These are phyloP conservation scores for Skeletonema grethae DNA, from an alignment of 108 stramenopile genomes.

Conservation along the genomic window DNA sequence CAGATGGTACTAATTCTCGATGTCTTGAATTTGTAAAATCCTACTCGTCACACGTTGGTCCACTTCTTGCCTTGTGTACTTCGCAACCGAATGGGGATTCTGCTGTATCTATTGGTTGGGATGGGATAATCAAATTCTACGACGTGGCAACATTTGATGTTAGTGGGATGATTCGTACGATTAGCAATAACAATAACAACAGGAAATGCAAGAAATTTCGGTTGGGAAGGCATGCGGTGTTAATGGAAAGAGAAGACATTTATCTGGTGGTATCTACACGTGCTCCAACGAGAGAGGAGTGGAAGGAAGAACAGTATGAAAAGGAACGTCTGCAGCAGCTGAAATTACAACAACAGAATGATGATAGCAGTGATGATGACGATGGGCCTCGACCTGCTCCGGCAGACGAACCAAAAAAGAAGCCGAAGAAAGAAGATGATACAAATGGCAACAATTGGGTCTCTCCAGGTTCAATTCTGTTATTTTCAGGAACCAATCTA, in stretches of 20 bases:
- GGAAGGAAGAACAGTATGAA: slow-evolving; percentile 11
- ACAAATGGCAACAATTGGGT: slow-evolving; percentile 13
- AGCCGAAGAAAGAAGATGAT: slow-evolving; percentile 13
- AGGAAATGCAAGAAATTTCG: slow-evolving; percentile 1
- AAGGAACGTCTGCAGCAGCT: slow-evolving; percentile 3
- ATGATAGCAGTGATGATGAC: slow-evolving; percentile 16
- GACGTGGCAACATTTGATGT: slow-evolving; percentile 95
- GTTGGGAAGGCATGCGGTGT: slow-evolving; percentile 54
- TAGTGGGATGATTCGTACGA: slow-evolving; percentile 71
- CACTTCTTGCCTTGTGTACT: slow-evolving; percentile 63
- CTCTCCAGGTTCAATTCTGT: slow-evolving; percentile 44
- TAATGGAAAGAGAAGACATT: slow-evolving; percentile 46
- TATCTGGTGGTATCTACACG: slow-evolving; percentile 30
- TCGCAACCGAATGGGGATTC: slow-evolving; percentile 75
- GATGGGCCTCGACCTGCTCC: slow-evolving; percentile 25
- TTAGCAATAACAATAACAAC: neutral
- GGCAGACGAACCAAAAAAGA: slow-evolving; percentile 8
- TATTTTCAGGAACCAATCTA: slow-evolving; percentile 57
- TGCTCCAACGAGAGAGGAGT: slow-evolving; percentile 38
- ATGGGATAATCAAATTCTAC: slow-evolving; percentile 91
- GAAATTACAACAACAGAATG: slow-evolving; percentile 8
- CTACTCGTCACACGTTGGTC: slow-evolving; percentile 90
- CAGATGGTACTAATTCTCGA: slow-evolving; percentile 24
- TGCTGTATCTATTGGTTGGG: slow-evolving; percentile 76
- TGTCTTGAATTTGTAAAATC: slow-evolving; percentile 98